Conservation (phyloP, 345 rosid species). For the Stellera chamaejasme region DNA sequence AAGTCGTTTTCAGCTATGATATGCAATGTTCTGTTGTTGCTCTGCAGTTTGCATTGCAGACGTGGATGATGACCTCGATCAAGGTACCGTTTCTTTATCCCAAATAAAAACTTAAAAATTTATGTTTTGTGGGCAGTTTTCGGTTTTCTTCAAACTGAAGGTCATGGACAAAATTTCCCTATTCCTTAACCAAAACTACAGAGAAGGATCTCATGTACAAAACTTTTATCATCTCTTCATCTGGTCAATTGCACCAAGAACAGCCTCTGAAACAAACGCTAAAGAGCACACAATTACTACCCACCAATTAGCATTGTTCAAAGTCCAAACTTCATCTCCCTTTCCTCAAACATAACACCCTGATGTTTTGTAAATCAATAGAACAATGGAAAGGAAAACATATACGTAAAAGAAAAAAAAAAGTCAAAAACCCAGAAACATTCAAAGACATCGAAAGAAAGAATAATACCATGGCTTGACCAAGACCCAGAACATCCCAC, state of each 20-base stretch:
- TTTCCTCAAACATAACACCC: background rate
- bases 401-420: background rate
- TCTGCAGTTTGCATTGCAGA: slow-evolving; percentile 61
- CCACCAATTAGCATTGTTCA: background rate
- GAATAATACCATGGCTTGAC: slow-evolving; percentile 81
- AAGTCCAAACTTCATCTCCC: background rate
- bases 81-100: slow-evolving; percentile 28
- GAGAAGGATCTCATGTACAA: too few relatives aligned
- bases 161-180: too few relatives aligned
- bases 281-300: too few relatives aligned
- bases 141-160: too few relatives aligned
- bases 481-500: slow-evolving; percentile 94
- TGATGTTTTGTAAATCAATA: background rate
- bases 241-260: too few relatives aligned
- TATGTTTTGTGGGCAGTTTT: too few relatives aligned
- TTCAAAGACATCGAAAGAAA: background rate
- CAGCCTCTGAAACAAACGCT: too few relatives aligned
- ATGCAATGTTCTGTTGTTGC: too few relatives aligned
- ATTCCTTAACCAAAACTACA: too few relatives aligned
- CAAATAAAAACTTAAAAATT: too few relatives aligned
- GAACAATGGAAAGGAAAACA: background rate
- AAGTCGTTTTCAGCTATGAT: too few relatives aligned
- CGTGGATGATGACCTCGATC: slow-evolving; percentile 70
- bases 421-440: background rate
- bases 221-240: too few relatives aligned